Conservation (phyloP, 768 basidiomycete species). For the Lentinus brumalis region DNA sequence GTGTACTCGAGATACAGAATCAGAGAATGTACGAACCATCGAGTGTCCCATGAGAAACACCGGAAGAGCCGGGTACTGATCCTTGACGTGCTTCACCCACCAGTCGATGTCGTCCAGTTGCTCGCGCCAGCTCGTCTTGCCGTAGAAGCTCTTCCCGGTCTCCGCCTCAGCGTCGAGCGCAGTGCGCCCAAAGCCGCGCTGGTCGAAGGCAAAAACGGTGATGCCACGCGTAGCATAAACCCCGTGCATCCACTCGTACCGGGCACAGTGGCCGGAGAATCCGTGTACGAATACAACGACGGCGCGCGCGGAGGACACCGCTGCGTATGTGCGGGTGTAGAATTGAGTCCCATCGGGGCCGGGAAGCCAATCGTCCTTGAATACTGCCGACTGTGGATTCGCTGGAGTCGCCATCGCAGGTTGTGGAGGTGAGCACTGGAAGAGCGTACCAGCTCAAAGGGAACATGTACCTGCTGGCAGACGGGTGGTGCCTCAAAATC, state of each 20-base stretch:
- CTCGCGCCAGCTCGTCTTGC: slow-evolving; percentile 59
- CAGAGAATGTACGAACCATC: slow-evolving; percentile 51
- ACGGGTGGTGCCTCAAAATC: too few species aligned
- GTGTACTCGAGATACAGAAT: too few species aligned
- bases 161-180: slow-evolving; percentile 54
- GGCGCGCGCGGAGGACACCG: slow-evolving; percentile 41
- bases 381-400: too few species aligned
- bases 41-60: slow-evolving; percentile 79
- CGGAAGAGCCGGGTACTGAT: slow-evolving; percentile 49
- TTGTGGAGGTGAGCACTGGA: too few species aligned
- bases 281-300: slow-evolving; percentile 75
- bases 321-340: slow-evolving; percentile 66
- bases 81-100: slow-evolving; percentile 56
- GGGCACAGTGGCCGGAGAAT: slow-evolving; percentile 73
- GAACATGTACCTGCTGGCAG: too few species aligned
- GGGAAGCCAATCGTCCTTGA: slow-evolving; percentile 46
- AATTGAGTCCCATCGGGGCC: slow-evolving; percentile 62
- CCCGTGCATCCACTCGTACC: slow-evolving; percentile 70
- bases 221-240: slow-evolving; percentile 53
- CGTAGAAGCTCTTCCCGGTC: slow-evolving; percentile 56
- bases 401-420: too few species aligned
- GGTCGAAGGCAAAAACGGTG: slow-evolving; percentile 73
- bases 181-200: slow-evolving; percentile 79
- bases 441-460: too few species aligned
- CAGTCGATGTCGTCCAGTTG: slow-evolving; percentile 72